Percentiles rank a stretch among this genome's conserved stretches.
Evolutionary conservation across 768 basidiomycete genomes (phyloP).

Genomic region (Lyophyllum shimeji): DNA sequence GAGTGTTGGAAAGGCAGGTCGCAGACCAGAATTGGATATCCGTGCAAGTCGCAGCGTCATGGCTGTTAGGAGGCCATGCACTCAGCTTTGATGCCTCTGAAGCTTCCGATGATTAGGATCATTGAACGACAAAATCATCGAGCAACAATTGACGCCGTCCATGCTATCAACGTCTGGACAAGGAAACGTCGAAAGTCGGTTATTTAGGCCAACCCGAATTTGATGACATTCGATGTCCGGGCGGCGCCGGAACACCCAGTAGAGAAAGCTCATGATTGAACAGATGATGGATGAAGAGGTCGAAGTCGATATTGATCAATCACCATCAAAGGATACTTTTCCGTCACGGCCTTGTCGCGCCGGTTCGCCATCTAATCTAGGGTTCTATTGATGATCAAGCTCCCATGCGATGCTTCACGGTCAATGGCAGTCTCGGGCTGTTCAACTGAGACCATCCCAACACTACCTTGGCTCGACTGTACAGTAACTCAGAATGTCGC

Average conservation of each 20-base stretch:
- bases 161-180: background rate
- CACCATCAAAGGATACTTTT: no score
- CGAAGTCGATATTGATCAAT: background rate
- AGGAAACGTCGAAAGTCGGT: no score
- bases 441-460: no score
- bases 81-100: background rate
- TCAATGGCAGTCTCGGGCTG: no score
- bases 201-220: no score
- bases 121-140: background rate
- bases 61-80: background rate
- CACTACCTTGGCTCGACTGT: background rate
- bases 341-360: no score
- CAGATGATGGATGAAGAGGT: background rate
- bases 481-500: background rate
- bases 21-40: background rate
- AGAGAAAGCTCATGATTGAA: background rate
- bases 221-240: background rate
- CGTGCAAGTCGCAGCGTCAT: background rate
- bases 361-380: no score
- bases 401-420: no score
- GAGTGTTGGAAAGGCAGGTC: no score
- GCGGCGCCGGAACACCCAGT: background rate
- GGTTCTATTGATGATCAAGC: no score
- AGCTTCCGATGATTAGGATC: background rate
- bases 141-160: background rate